phyloP scores from a whole-genome alignment of 805 yeast species.

The Metschnikowia baotianmanensis region DNA sequence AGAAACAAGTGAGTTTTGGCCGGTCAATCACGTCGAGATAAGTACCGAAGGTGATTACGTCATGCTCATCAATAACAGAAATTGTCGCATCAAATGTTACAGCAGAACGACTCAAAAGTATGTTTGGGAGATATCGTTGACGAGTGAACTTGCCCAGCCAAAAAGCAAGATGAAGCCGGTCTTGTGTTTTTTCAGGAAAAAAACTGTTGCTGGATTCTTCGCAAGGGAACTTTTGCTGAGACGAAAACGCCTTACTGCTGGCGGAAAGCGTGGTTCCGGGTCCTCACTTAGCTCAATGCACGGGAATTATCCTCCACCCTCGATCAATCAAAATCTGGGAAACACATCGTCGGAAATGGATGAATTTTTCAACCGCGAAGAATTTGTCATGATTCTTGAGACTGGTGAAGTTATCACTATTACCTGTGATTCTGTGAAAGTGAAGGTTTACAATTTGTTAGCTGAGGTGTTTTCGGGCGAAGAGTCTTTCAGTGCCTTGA shows the following conservation, averaged over 20 bases:
- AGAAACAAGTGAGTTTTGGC: constrained; percentile 48
- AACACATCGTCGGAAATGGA: background rate
- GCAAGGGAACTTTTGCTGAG: constrained; percentile 30
- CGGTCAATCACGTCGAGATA: constrained; percentile 55
- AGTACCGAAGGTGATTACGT: constrained; percentile 59
- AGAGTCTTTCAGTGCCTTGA: constrained; percentile 6
- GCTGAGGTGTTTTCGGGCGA: constrained; percentile 19
- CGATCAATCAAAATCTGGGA: background rate
- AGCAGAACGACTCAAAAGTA: constrained; percentile 53
- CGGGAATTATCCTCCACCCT: constrained; percentile 37
- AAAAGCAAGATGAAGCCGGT: constrained; percentile 37
- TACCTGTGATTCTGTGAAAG: constrained; percentile 48
- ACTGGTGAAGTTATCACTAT: constrained; percentile 50
- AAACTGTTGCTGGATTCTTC: constrained; percentile 47
- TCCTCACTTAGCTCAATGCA: constrained; percentile 24
- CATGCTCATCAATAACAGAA: constrained; percentile 49
- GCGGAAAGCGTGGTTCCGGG: constrained; percentile 31
- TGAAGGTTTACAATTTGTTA: constrained; percentile 29
- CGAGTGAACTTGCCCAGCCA: constrained; percentile 29
- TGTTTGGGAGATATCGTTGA: constrained; percentile 52
- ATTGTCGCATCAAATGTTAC: constrained; percentile 58
- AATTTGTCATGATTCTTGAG: constrained; percentile 52
- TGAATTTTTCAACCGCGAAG: constrained; percentile 31
- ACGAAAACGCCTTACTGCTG: constrained; percentile 26
- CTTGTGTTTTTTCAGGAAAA: constrained; percentile 60